Conservation (phyloP, 257 asterid genomes). For the Capsicum baccatum region DNA sequence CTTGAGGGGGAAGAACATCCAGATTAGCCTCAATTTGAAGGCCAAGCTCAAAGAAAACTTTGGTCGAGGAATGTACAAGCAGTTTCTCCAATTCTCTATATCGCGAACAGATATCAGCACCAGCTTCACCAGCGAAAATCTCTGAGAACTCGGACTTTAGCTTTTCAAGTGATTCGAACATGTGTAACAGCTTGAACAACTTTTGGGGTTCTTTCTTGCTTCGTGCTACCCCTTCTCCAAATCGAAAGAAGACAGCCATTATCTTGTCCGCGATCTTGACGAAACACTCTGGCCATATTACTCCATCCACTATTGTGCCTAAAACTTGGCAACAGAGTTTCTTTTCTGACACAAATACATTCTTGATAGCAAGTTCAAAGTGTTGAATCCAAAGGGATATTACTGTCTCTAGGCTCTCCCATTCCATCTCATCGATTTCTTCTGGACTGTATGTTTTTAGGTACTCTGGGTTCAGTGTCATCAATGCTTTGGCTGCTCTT, state of each 20-base stretch:
- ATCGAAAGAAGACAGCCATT: constrained; percentile 92
- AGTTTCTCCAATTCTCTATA: constrained; percentile 76
- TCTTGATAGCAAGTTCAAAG: constrained; percentile 60
- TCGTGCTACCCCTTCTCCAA: constrained; percentile 84
- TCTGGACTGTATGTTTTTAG: constrained; percentile 69
- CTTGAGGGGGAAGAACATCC: constrained; percentile 67
- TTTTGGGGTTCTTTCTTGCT: constrained; percentile 84
- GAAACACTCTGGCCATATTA: constrained; percentile 76
- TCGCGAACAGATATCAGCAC: constrained; percentile 60
- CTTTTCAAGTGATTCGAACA: constrained; percentile 62
- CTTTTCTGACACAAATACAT: constrained; percentile 69
- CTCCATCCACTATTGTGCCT: constrained; percentile 54
- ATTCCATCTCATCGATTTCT: constrained; percentile 74
- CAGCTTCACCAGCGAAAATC: constrained; percentile 66
- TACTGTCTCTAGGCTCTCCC: constrained; percentile 73
- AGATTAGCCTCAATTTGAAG: constrained; percentile 74
- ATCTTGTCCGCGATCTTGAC: constrained; percentile 80
- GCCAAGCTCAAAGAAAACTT: constrained; percentile 77
- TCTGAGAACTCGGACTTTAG: constrained; percentile 54
- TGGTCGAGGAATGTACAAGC: constrained; percentile 65
- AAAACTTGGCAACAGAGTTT: constrained; percentile 58
- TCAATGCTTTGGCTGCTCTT: constrained; percentile 86
- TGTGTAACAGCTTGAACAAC: constrained; percentile 84
- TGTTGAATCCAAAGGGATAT: constrained; percentile 78
- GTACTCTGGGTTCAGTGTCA: constrained; percentile 75